Base-by-base conservation (phyloP, 106 monocot species). In the Dioscorea dumetorum region DNA sequence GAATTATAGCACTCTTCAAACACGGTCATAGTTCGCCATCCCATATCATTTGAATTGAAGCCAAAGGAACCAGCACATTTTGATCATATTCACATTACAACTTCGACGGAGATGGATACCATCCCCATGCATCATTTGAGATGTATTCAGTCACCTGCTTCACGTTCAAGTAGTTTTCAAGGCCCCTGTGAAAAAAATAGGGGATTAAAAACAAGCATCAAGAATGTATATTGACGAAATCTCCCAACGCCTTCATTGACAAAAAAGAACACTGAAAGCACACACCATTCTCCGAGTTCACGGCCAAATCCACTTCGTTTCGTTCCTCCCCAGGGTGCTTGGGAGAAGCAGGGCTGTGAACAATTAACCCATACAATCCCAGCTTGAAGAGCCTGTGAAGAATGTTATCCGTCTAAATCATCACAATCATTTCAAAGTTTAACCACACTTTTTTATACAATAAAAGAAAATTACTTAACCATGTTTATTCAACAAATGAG, bases 301-400 rank as follows among this genome's bases (percentile, higher is more conserved):
- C 95, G 91, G 4, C 95, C 95, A 50, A 97, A 97, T 49, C 95
- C 91, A 59, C 95, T 97, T 67, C 95, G 91, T 32, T 97, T 97
- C 70, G 71, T 92, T 76, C 95, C 95, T 69, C 95, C 95, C 95
- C 95, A 97, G 28, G 95, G 95, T 20, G 95, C 91, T 74, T 97
- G 95, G 62, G 82, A 86, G 69, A 97, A 97, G 76, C 78, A 74
- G 9, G 95, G 95, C 48, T 97, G 95, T 7, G 91, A 88, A 72
- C 95, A 97, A 68, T 97, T 97, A 22, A 97, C 61, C 95, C 95
- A 97, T 1, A 92, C 64, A 28, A 89, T 79, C 19, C 95, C 95
- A 64, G 80, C 79, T 71, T 83, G 79, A 49, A 97, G 77, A 24
- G 49, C 85, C 95, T 97, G 86, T 52, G 69, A 41, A 4, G n/a